A percentile compares a stretch with the other conserved stretches of the same genome.
These are phyloP conservation scores for Stenogyne calaminthoides DNA, from an alignment of 305 asterid genomes.

Conservation along the genomic window DNA sequence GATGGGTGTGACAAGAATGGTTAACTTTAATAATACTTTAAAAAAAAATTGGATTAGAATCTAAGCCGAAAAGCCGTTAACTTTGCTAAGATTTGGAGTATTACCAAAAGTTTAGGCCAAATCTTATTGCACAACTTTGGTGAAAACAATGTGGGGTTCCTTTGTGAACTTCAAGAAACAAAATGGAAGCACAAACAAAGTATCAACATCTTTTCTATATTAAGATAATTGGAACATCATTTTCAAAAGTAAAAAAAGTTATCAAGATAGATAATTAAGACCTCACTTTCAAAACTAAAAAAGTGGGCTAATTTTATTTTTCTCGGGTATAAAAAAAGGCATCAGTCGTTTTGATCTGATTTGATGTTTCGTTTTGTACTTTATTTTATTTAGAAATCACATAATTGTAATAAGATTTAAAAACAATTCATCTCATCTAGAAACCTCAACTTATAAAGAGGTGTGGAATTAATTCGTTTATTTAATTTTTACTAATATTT, in stretches of 20 bases:
- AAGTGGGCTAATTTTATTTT: neutral
- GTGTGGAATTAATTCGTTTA: too few relatives aligned
- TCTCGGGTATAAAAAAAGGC: neutral
- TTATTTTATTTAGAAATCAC: neutral
- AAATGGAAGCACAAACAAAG: neutral
- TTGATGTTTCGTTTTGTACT: neutral
- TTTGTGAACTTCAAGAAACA: slow-evolving; percentile 29
- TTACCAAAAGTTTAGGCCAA: slow-evolving; percentile 35
- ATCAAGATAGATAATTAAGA: slow-evolving; percentile 9
- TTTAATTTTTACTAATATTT: too few relatives aligned
- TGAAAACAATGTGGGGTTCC: slow-evolving; percentile 35
- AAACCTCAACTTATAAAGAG: too few relatives aligned
- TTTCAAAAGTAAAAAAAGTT: neutral
- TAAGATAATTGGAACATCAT: slow-evolving; percentile 1
- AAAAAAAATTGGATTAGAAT: slow-evolving; percentile 26
- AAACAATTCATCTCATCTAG: too few relatives aligned
- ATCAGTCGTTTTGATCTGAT: neutral
- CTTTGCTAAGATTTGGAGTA: slow-evolving; percentile 28
- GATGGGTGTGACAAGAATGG: slow-evolving; percentile 17
- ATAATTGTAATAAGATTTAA: neutral
- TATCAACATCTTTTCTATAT: slow-evolving; percentile 8
- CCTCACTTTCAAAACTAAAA: neutral
- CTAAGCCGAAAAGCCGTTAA: slow-evolving; percentile 17
- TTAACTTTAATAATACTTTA: neutral
- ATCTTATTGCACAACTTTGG: slow-evolving; percentile 33